Evolutionary conservation across 1,139 yeast genomes (phyloP), one percentile per base, ranked within the genome.

Genomic region (Yamadazyma triangularis): DNA sequence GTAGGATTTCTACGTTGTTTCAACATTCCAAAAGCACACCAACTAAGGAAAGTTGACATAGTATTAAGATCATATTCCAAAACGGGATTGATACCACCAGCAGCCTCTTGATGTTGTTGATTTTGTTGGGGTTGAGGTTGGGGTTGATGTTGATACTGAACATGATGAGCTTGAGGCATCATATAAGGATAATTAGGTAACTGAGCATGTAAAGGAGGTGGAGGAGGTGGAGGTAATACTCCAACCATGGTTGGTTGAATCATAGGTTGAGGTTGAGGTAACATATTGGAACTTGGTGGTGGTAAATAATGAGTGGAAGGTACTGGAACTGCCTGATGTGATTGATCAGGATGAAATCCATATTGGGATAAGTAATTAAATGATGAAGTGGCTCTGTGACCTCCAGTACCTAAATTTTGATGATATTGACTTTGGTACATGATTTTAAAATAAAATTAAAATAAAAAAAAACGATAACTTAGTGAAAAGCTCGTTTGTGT

Each of bases 31-130:
- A 74, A 78, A 8, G 83, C 70, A 57, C 84, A 73, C 61, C 80
- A 71, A 28, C 84, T 64, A 33, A 83, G 65, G 48, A 85, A 89
- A 35, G 79, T 76, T 13, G 93, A 71, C 96, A 88, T 88, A 38
- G 72, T 65, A 31, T 72, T 70, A 37, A 86, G 58, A 41, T 85
- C 87, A 54, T 88, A 87, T 52, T 88, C 96, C 50, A 86, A 66
- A 19, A 77, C 81, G 8, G 83, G 70, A 30, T 82, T 70, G 30
- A 86, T 89, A 33, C 95, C 95, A 27, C 95, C 93, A 10, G 40
- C 36, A 23, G 35, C 42, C 14, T 42, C 35, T 19, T 38, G 31
- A 8, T 22, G 24, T 8, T 7, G 6, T 11, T 35, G 35, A 18
- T 29, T 24, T 25, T 24, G 32, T 26, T 25, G 28, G 24, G 31